These are phyloP conservation scores for Edaphochlamys debaryana DNA, from an alignment of 139 green algal species.

Conservation along the genomic window DNA sequence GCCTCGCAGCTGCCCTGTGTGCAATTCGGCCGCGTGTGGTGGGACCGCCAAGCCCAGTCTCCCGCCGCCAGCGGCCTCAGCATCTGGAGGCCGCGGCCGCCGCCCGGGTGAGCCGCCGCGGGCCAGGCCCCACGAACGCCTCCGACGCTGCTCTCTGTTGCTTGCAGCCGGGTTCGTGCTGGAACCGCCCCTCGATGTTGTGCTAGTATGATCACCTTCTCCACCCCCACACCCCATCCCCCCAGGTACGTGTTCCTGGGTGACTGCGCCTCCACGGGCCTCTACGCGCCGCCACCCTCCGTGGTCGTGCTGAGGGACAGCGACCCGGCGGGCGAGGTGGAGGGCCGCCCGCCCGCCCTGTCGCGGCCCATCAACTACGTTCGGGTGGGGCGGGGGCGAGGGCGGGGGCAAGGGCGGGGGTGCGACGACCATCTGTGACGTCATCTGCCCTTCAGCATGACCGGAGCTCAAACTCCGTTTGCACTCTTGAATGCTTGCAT, in stretches of 20 bases:
- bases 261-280: constrained; percentile 68
- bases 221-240: neutral
- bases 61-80: constrained; percentile 25
- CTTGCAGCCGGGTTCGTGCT: too few species aligned
- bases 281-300: constrained; percentile 68
- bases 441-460: too few species aligned
- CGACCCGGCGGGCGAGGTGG: constrained; percentile 42
- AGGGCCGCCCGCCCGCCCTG: constrained; percentile 45
- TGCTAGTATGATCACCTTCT: too few species aligned
- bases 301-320: constrained; percentile 68
- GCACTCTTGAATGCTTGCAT: too few species aligned
- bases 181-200: too few species aligned
- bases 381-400: too few species aligned
- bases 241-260: constrained; percentile 73
- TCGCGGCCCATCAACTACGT: constrained; percentile 53
- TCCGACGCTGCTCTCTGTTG: too few species aligned
- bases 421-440: too few species aligned
- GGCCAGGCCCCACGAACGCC: too few species aligned
- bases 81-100: constrained; percentile 72
- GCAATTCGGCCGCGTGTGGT: constrained; percentile 82
- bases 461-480: too few species aligned
- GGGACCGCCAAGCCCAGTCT: constrained; percentile 62
- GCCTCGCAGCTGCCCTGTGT: constrained; percentile 40
- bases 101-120: constrained; percentile 66
- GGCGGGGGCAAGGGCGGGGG: too few species aligned